phyloP scores from a whole-genome alignment of 169 alveolate species.

The Eimeria acervulina region DNA sequence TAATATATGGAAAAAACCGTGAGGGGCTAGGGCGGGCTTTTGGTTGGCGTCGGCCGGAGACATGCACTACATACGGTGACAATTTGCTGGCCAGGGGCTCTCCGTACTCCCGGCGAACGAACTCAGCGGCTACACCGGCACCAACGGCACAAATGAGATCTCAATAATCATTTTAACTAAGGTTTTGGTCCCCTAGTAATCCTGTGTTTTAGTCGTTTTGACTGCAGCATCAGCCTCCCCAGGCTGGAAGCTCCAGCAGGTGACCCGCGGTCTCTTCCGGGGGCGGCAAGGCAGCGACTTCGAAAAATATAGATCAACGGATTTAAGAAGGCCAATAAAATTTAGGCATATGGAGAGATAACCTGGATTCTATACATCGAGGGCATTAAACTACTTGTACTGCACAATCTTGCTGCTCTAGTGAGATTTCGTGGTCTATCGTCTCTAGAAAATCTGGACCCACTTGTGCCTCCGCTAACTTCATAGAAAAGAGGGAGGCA shows the following conservation, averaged over 20 bases:
- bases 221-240: background rate
- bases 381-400: background rate
- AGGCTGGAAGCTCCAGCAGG: conserved; percentile 1
- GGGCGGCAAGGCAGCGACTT: background rate
- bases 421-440: background rate
- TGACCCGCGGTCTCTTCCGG: conserved; percentile 16
- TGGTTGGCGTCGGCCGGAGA: background rate
- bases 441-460: background rate
- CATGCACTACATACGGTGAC: background rate
- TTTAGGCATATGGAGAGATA: background rate
- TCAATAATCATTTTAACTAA: background rate
- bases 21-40: background rate
- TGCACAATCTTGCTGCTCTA: no score
- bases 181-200: background rate
- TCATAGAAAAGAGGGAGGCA: background rate
- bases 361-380: background rate
- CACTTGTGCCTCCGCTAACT: background rate
- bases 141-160: background rate
- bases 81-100: background rate
- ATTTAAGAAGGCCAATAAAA: background rate
- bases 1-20: background rate
- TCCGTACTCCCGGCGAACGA: background rate
- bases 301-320: background rate
- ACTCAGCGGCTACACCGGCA: background rate
- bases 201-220: background rate